phyloP scores from a whole-genome alignment of 768 basidiomycete genomes.

The Suillus placidus region DNA sequence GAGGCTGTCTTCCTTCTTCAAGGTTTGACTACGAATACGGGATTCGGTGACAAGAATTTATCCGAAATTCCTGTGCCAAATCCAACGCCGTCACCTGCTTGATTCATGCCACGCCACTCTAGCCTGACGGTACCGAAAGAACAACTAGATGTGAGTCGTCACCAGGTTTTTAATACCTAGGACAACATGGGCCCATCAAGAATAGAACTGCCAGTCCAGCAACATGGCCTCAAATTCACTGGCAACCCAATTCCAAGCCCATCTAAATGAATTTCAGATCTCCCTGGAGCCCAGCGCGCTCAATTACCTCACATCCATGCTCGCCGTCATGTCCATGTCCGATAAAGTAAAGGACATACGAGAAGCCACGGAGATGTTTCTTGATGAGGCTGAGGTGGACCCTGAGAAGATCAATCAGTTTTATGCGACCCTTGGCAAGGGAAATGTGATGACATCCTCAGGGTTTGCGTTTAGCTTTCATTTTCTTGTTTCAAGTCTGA shows the following conservation, averaged over 20 bases:
- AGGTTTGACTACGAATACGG: no score
- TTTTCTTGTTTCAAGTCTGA: background rate
- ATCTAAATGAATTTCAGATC: conserved; percentile 13
- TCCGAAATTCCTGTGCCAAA: no score
- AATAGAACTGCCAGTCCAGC: background rate
- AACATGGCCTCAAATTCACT: conserved; percentile 8
- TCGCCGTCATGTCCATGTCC: conserved; percentile 13
- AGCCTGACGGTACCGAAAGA: background rate
- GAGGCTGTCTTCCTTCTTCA: no score
- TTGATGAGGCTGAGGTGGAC: conserved; percentile 16
- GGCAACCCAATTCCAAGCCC: conserved; percentile 7
- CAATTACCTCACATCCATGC: conserved; percentile 17
- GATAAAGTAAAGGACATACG: conserved; percentile 1
- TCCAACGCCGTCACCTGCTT: no score
- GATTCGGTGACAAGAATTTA: no score
- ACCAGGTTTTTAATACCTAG: background rate
- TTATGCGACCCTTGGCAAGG: conserved; percentile 9
- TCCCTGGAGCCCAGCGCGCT: conserved; percentile 15
- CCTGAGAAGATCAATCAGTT: conserved; percentile 13
- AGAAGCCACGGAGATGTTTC: conserved; percentile 17
- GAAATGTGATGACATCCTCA: background rate
- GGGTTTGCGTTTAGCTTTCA: background rate
- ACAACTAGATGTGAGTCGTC: conserved; percentile 5
- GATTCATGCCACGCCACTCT: background rate
- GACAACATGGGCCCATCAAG: background rate